Percentiles rank a stretch among this genome's conserved stretches.
These are phyloP conservation scores for Chenopodium suecicum DNA, from an alignment of 148 eudicot species.

Conservation along the genomic window DNA sequence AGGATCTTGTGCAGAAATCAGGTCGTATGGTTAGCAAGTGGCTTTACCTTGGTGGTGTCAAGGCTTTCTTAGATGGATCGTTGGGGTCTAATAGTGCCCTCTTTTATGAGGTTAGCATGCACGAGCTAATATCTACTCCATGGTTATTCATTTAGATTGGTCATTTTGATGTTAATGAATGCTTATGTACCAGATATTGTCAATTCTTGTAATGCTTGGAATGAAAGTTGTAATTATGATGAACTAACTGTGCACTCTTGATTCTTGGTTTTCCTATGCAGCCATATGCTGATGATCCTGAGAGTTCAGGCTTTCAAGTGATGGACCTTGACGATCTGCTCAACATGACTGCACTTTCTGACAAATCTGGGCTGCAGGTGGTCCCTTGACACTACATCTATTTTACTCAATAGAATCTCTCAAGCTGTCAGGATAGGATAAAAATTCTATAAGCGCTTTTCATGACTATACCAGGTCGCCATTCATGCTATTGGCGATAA, in stretches of 20 bases:
- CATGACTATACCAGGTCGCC: slow-evolving; percentile 57
- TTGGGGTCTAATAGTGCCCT: slow-evolving; percentile 96
- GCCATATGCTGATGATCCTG: slow-evolving; percentile 84
- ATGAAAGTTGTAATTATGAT: slow-evolving; percentile 8
- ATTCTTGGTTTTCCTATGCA: slow-evolving; percentile 27
- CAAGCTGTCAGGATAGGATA: not conserved
- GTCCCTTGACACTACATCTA: slow-evolving; percentile 19
- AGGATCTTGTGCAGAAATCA: slow-evolving; percentile 60
- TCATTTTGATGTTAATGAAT: not conserved
- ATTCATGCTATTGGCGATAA: slow-evolving; percentile 95
- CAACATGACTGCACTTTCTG: slow-evolving; percentile 66
- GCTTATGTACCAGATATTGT: not conserved
- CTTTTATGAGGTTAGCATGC: slow-evolving; percentile 71
- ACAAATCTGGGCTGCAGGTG: slow-evolving; percentile 85
- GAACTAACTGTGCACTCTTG: not conserved
- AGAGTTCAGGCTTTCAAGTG: slow-evolving; percentile 76
- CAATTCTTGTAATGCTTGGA: not conserved
- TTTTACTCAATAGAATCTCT: not conserved
- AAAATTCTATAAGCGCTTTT: slow-evolving; percentile 9
- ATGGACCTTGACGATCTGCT: slow-evolving; percentile 56
- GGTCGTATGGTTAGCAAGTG: slow-evolving; percentile 71
- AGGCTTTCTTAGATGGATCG: slow-evolving; percentile 93
- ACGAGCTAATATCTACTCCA: not conserved
- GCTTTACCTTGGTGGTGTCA: slow-evolving; percentile 91
- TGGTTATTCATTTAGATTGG: not conserved